phyloP scores from a whole-genome alignment of 148 eudicot species.

The Rhododendron simsii region DNA sequence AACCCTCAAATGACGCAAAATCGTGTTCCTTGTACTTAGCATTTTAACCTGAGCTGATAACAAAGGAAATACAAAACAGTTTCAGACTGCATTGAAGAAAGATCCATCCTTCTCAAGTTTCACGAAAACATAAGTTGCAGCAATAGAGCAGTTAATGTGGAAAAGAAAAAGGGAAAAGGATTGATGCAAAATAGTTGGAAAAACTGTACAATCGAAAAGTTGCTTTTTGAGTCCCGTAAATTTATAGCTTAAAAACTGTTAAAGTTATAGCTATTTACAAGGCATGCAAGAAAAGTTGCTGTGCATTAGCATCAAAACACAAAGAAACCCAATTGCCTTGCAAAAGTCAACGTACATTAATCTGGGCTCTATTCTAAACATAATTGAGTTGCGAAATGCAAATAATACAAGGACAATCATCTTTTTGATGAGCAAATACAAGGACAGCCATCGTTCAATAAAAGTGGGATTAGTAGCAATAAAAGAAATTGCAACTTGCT shows the following conservation, averaged over 20 bases:
- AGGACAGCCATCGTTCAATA: background rate
- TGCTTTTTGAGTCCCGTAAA: background rate
- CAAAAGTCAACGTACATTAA: background rate
- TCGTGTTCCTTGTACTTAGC: conserved; percentile 40
- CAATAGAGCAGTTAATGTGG: background rate
- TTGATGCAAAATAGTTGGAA: background rate
- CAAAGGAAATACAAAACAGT: background rate
- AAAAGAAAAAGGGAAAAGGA: background rate
- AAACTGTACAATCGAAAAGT: background rate
- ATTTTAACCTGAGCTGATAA: conserved; percentile 21
- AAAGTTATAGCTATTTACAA: background rate
- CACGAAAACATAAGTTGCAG: background rate
- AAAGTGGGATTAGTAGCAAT: background rate
- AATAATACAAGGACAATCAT: background rate
- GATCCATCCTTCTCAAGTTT: background rate
- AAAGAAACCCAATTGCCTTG: background rate
- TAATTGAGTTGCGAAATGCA: background rate
- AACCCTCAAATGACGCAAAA: conserved; percentile 46
- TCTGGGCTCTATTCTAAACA: background rate
- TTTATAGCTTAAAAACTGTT: background rate
- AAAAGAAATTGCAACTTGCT: background rate
- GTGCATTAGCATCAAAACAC: background rate
- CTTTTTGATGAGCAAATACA: background rate
- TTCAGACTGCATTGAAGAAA: background rate
- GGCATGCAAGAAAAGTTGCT: background rate